Base-by-base conservation (phyloP, 129 eudicot species). In the Dittrichia graveolens region DNA sequence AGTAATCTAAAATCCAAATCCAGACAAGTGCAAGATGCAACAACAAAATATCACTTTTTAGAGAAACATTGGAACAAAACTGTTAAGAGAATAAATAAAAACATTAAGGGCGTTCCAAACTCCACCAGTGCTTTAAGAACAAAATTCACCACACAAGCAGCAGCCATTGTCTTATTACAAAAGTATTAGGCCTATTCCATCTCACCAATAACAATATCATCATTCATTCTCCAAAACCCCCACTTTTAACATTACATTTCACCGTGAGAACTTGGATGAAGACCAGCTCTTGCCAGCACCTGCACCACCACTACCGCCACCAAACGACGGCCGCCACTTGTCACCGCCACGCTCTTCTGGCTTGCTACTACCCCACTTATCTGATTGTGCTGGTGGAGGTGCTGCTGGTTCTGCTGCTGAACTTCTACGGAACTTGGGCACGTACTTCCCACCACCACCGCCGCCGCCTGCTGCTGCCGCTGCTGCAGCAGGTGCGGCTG, bases 391-490 rank as follows among this genome's bases (percentile, higher is more conserved):
- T 48, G 91, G 65, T n/a, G 84, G 84, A 7, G 82, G 69, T 47
- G 83, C 79, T 0, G 83, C 87, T 19, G 79, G 75, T 46, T 77
- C 86, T 5, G 81, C 52, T 8, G 78, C 40, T 60, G 37, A 85
- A 64, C 83, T 44, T 40, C 86, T 73, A 16, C 83, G 73, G 58
- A 63, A 69, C 74, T 5, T 81, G 0, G 83, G 97, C 61, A 91
- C 96, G n/a, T 88, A 91, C 71, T 80, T 91, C 24, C 82, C 87
- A 54, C 85, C 54, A 3, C 86, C 19, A 5, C 88, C 72, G 2
- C 74, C 79, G 12, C 77, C 66, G 6, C 45, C 57, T 0, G 73
- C 68, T 13, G 80, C 59, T n/a, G 90, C 82, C 0, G 85, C 81
- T 1, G 82, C 75, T 0, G 83, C 69, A 0, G 86, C 69, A 1